Base-by-base conservation (phyloP, 495 filamentous ascomycete species). In the Amniculicola lignicola region DNA sequence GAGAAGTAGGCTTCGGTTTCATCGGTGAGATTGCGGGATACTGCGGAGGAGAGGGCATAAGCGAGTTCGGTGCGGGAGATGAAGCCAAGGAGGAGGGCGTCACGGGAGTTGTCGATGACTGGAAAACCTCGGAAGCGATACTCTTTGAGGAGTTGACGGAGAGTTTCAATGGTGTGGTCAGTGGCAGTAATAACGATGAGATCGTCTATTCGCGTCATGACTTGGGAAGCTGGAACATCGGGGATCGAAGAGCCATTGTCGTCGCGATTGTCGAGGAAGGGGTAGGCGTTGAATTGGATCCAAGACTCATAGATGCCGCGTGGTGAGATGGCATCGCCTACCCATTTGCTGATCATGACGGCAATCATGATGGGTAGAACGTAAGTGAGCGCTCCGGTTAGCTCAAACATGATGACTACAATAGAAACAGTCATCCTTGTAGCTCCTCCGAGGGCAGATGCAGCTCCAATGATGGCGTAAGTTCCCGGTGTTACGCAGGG, bases 271-370 rank as follows among this genome's bases (percentile, higher is more conserved):
- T 96, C 94, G 29, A 98, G 79, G 72, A 92, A 96, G 2, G 94
- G 94, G 70, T 96, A 98, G 63, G 90, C 90, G 60, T 92, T 92
- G 68, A 97, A 86, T 51, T 88, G 86, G 66, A 98, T 97, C 93
- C 93, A 98, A 40, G 83, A 87, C 66, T 98, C 93, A 75, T 98
- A 98, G 69, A 98, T 98, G 24, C 94, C 93, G 15, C 87, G 82
- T 43, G 88, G 89, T 15, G 88, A 88, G 70, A 98, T 95, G 23
- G 92, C 93, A 69, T 98, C 93, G 64, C 93, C 93, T 18, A 95
- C 90, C 93, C 93, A 98, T 71, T 98, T 98, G 55, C 86, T 88
- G 19, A 97, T 73, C 92, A 98, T 95, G 55, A 98, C 93, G n/a
- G 94, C 90, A 54, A 98, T 87, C 93, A 98, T 98, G 67, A 98